Evolutionary conservation across 495 filamentous ascomycete genomes (phyloP), one percentile per base, ranked within the genome.

Genomic region (Annulohypoxylon maeteangense): DNA sequence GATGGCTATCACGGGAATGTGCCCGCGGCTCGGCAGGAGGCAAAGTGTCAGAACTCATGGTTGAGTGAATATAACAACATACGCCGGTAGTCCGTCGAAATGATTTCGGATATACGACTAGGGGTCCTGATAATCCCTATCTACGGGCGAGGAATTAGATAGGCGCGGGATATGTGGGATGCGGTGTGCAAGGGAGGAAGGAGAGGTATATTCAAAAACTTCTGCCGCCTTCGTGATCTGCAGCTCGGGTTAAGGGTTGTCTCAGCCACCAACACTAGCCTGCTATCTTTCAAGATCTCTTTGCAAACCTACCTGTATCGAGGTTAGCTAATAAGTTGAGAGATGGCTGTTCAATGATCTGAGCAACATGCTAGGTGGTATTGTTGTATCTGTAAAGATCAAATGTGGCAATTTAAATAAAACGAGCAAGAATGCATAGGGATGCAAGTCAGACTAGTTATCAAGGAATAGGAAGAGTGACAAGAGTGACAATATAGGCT

Each of bases 81-180:
- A 59, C 14, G 48, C 48, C 31, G 5, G 57, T 16, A 63, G 57
- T 25, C 31, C 29, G 54, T 58, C 4, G 10, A 29, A 56, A 22
- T 44, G 27, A 68, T 56, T 62, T 68, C 64, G 65, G 61, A 65
- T 22, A 69, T 73, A 73, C 31, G 57, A 47, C 40, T 65, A 56
- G 51, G 51, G 16, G 62, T 50, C 29, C 29, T 42, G 34, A 53
- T 73, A 66, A 62, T 57, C 62, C 70, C 70, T 68, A 69, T 69
- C 70, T 73, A 54, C 29, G 34, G 42, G 65, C 34, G 70, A 57
- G 61, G 51, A 69, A 54, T 27, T 40, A 57, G 56, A 69, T 69
- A 65, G 54, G 57, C 38, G 61, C 16, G n/a, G 55, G 32, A 57
- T 61, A 31, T 57, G 32, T 5, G 32, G 22, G 32, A 63, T 68